Base-by-base conservation (phyloP, 2,329 filamentous ascomycete genomes). In the Xylariaceae sp. region DNA sequence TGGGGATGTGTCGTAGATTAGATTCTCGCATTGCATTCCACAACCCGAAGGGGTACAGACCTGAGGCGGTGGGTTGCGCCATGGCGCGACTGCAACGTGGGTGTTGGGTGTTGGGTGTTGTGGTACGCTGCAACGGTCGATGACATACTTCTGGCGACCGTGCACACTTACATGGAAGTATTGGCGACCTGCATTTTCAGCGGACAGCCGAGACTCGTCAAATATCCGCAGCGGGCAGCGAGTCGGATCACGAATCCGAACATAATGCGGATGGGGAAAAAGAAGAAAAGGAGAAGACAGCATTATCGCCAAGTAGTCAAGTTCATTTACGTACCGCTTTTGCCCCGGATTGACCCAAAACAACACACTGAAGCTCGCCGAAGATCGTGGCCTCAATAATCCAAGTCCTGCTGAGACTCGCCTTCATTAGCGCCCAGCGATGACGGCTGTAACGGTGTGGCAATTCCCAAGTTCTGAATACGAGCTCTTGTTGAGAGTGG, bases 171-270 rank as follows among this genome's bases (percentile, higher is more conserved):
- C 29, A 29, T 41, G n/a, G 30, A 37, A 40, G 33, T 51, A 55
- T 55, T 55, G 47, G 24, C 27, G 16, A 36, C 36, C 24, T 51
- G 42, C 41, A 39, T 51, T 8, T n/a, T 33, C 26, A 47, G 35
- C 52, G 47, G 37, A 36, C n/a, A 35, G 47, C 27, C 52, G 53
- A 51, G 53, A 47, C 48, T 44, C 11, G n/a, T 37, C 20, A n/a
- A 42, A 15, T 46, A n/a, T 27, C 18, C 30, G 26, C 16, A 32
- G n/a, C n/a, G n/a, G n/a, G n/a, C n/a, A n/a, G n/a, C n/a, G n/a
- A n/a, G n/a, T n/a, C n/a, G n/a, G n/a, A n/a, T n/a, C n/a, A n/a
- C n/a, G n/a, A n/a, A n/a, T n/a, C n/a, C n/a, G n/a, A n/a, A n/a
- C n/a, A n/a, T n/a, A n/a, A n/a, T n/a, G n/a, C n/a, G n/a, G n/a